phyloP scores from a whole-genome alignment of 2,329 filamentous ascomycete genomes.

The Fusarium newnesense region DNA sequence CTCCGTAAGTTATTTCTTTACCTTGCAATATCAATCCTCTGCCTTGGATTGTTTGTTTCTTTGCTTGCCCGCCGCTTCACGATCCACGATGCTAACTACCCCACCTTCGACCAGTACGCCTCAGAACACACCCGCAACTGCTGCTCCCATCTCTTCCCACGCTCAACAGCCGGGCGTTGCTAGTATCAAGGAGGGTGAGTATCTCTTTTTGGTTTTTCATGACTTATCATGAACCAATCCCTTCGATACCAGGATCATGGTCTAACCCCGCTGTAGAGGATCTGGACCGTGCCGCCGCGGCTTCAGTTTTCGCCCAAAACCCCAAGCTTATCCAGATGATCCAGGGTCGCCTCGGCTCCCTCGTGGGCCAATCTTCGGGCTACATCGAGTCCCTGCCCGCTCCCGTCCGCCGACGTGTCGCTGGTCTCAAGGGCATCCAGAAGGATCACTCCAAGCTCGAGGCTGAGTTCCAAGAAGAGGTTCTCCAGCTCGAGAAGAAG shows the following conservation, averaged over 20 bases:
- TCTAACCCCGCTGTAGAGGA: constrained; percentile 72
- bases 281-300: constrained; percentile 85
- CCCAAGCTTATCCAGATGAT: constrained; percentile 97
- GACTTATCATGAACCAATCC: constrained; percentile 12
- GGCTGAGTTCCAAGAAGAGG: constrained; percentile 98
- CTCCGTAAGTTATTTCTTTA: constrained; percentile 62
- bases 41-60: constrained; percentile 28
- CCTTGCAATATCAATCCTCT: constrained; percentile 18
- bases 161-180: constrained; percentile 93
- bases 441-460: constrained; percentile 99
- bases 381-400: constrained; percentile 96
- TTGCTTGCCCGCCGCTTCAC: constrained; percentile 36
- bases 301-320: constrained; percentile 95
- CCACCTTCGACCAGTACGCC: constrained; percentile 80
- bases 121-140: constrained; percentile 96
- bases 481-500: constrained; percentile 98
- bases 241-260: background rate
- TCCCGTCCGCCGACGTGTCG: constrained; percentile 90
- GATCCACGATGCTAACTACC: constrained; percentile 51
- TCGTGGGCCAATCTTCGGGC: constrained; percentile 94
- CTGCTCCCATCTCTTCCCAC: constrained; percentile 96
- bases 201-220: constrained; percentile 2
- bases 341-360: constrained; percentile 91
- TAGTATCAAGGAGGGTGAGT: constrained; percentile 96
- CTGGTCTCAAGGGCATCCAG: constrained; percentile 96